Base-by-base conservation (phyloP, 73 alveolate species). In the Paramecium caudatum region DNA sequence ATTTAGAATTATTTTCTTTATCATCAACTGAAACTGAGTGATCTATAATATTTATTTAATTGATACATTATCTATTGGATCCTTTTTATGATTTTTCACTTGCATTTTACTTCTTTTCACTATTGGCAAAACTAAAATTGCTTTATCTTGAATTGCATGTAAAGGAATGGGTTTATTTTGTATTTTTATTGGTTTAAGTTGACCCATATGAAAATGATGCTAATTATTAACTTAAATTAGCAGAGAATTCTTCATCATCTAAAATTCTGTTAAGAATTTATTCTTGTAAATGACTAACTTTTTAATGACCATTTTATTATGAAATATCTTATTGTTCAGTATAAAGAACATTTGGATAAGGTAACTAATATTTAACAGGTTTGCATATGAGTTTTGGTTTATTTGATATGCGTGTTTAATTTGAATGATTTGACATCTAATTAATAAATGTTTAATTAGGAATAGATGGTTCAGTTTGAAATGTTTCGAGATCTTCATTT, bases 161-260 rank as follows among this genome's bases (percentile, higher is more conserved):
- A 25, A 55, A 55, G 23, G 80, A 27, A 2, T 27, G 23, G 23
- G 80, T 37, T 55, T 55, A 55, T 0, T 37, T 55, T 55, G 10
- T 55, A 55, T 55, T 55, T 55, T 55, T 55, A 27, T 55, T 27
- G 8, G 46, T 27, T 27, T 55, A 27, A 0, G 13, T 27, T 4
- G 46, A 1, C 4, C 12, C 17, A 8, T 8, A 10, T 55, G 23
- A 55, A 23, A 55, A 68, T 32, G 30, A 68, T 25, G 34, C 61
- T 37, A 68, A 68, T 68, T 68, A 32, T 34, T 68, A 32, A 13
- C 34, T 32, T 33, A 68, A 34, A n/a, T 68, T 68, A n/a, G 84
- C 7, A 13, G 84, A 15, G 50, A 68, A 34, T 68, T 68, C 84
- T 68, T 68, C 84, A 32, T 68, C 84, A 68, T 68, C 50, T 37